A percentile compares a stretch with the other conserved stretches of the same genome.
phyloP scores from a whole-genome alignment of 192 early-diverging fungal species.

The Umbelopsis vinacea region DNA sequence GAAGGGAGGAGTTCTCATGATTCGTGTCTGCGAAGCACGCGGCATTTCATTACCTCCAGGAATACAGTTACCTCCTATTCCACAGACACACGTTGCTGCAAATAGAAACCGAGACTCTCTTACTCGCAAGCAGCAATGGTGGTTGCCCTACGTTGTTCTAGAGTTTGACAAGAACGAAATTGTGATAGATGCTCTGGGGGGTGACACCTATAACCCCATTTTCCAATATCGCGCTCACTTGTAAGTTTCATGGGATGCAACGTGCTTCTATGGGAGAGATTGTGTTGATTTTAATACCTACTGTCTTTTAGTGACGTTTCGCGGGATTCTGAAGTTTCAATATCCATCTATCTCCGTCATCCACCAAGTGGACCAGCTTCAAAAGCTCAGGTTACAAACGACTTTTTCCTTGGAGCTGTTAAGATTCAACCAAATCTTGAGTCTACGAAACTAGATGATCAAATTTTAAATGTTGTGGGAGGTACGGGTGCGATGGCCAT shows the following conservation, averaged over 20 bases:
- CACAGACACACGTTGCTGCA: conserved; percentile 59
- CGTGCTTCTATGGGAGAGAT: neutral
- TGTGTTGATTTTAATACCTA: neutral
- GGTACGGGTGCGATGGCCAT: conserved; percentile 74
- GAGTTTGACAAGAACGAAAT: conserved; percentile 97
- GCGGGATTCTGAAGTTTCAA: conserved; percentile 59
- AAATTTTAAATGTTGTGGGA: conserved; percentile 41
- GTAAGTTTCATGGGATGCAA: conserved; percentile 51
- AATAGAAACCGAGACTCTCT: conserved; percentile 55
- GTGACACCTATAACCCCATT: conserved; percentile 72
- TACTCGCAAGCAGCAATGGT: conserved; percentile 55
- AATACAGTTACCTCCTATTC: conserved; percentile 55
- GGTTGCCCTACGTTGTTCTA: conserved; percentile 86
- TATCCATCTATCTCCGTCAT: conserved; percentile 62
- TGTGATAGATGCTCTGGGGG: conserved; percentile 79
- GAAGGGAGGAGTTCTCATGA: conserved; percentile 71
- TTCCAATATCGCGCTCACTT: conserved; percentile 83
- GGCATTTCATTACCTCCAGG: conserved; percentile 73
- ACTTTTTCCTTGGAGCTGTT: conserved; percentile 59
- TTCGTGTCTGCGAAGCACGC: conserved; percentile 83
- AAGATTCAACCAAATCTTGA: conserved; percentile 57
- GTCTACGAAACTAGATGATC: conserved; percentile 41
- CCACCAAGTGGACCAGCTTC: conserved; percentile 47
- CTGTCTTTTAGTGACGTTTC: conserved; percentile 58
- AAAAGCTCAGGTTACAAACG: conserved; percentile 48